These are phyloP conservation scores for Suillus cothurnatus DNA, from an alignment of 768 basidiomycete species.

Conservation along the genomic window DNA sequence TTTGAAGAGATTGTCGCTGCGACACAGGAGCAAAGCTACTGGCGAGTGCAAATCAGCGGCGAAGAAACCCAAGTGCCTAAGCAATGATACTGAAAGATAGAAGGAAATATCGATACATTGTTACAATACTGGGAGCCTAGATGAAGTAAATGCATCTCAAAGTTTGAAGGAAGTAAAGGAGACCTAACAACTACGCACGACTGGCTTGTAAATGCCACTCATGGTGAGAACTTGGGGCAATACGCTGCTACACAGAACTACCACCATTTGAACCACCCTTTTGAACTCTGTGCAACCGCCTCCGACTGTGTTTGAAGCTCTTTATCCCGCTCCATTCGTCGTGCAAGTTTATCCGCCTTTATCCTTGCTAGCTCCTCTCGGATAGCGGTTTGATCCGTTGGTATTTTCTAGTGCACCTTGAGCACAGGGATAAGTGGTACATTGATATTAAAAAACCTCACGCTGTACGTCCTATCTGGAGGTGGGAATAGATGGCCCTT, in stretches of 20 bases:
- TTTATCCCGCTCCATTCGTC: constrained; percentile 45
- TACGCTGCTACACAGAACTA: constrained; percentile 16
- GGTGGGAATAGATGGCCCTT: constrained; percentile 72
- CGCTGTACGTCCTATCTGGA: constrained; percentile 55
- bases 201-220: background rate
- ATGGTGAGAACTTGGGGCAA: background rate
- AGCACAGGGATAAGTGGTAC: background rate
- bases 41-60: constrained; percentile 22
- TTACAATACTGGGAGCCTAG: constrained; percentile 2
- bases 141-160: background rate
- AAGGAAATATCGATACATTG: background rate
- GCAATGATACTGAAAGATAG: background rate
- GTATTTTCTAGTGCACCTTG: constrained; percentile 49
- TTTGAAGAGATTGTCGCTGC: constrained; percentile 46
- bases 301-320: constrained; percentile 29
- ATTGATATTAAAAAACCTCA: constrained; percentile 25
- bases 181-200: background rate
- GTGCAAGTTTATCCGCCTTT: constrained; percentile 58
- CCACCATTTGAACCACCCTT: constrained; percentile 30
- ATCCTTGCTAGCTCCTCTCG: constrained; percentile 73
- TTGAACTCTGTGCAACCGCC: constrained; percentile 21
- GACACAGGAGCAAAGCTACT: constrained; percentile 25
- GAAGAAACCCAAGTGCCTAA: constrained; percentile 22
- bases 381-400: constrained; percentile 65
- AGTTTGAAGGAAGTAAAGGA: background rate